A percentile compares a stretch with the other conserved stretches of the same genome.
These are phyloP conservation scores for Emergomyces pasteurianus DNA, from an alignment of 2,329 filamentous ascomycete species.

Conservation along the genomic window DNA sequence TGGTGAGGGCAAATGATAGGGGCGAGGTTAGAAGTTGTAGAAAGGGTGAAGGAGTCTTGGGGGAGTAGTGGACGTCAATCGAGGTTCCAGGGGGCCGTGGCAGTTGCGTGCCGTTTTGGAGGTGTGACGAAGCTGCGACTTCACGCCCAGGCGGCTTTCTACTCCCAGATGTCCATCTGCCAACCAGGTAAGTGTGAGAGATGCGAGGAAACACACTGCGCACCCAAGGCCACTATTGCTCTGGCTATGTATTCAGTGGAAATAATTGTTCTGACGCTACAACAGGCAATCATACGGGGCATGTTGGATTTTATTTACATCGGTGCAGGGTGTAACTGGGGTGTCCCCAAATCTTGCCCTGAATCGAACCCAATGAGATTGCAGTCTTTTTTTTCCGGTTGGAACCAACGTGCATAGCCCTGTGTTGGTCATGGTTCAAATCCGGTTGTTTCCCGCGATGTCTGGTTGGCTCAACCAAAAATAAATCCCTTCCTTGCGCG, in stretches of 20 bases:
- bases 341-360: neutral
- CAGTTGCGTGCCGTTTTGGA: constrained; percentile 1
- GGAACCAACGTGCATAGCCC: neutral
- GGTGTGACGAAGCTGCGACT: neutral
- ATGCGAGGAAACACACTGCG: neutral
- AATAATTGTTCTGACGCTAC: neutral
- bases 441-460: neutral
- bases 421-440: neutral
- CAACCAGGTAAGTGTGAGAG: neutral
- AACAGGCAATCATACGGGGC: neutral
- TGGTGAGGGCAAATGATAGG: neutral
- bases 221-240: neutral
- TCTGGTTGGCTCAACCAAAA: neutral
- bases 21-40: neutral
- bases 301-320: neutral
- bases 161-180: neutral
- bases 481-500: neutral
- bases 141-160: neutral
- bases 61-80: neutral
- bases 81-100: neutral
- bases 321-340: neutral
- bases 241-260: neutral
- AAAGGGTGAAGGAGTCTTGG: neutral
- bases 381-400: neutral
- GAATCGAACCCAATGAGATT: neutral